A percentile compares a stretch with the other conserved stretches of the same genome.
Evolutionary conservation across 768 basidiomycete genomes (phyloP).

Genomic region (Grammothele lineata): DNA sequence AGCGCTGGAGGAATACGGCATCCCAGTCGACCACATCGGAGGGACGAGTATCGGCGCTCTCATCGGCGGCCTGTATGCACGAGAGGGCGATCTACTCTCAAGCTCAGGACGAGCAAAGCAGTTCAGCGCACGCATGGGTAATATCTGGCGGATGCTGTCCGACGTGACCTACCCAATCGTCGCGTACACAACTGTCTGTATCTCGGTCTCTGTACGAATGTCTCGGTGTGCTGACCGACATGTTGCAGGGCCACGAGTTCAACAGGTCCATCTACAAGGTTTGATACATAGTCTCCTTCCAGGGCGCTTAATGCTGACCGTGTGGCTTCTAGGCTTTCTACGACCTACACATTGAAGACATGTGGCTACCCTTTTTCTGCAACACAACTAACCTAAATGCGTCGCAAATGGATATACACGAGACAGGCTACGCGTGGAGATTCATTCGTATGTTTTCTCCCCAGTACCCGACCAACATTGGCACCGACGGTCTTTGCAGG

Average conservation of each 20-base stretch:
- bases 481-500: slow-evolving; percentile 39
- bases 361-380: slow-evolving; percentile 99
- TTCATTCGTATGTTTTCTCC: slow-evolving; percentile 61
- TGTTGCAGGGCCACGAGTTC: slow-evolving; percentile 83
- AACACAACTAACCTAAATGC: slow-evolving; percentile 97
- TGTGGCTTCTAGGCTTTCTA: slow-evolving; percentile 67
- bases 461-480: too few species aligned
- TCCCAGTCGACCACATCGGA: slow-evolving; percentile 92
- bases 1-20: slow-evolving; percentile 85
- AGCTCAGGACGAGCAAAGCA: slow-evolving; percentile 84
- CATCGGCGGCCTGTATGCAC: slow-evolving; percentile 92
- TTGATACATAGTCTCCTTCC: background rate
- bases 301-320: slow-evolving; percentile 5
- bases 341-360: slow-evolving; percentile 92
- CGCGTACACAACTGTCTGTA: slow-evolving; percentile 78
- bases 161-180: slow-evolving; percentile 93
- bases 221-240: background rate
- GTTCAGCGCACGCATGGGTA: slow-evolving; percentile 88
- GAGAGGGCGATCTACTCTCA: slow-evolving; percentile 88
- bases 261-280: slow-evolving; percentile 94
- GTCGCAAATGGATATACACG: slow-evolving; percentile 95
- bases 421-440: slow-evolving; percentile 98
- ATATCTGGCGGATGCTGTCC: slow-evolving; percentile 89
- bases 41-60: slow-evolving; percentile 91
- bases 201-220: slow-evolving; percentile 2